Percentiles rank a stretch among this genome's conserved stretches.
Evolutionary conservation across 768 basidiomycete species (phyloP).

Genomic region (Amanita rubescens): DNA sequence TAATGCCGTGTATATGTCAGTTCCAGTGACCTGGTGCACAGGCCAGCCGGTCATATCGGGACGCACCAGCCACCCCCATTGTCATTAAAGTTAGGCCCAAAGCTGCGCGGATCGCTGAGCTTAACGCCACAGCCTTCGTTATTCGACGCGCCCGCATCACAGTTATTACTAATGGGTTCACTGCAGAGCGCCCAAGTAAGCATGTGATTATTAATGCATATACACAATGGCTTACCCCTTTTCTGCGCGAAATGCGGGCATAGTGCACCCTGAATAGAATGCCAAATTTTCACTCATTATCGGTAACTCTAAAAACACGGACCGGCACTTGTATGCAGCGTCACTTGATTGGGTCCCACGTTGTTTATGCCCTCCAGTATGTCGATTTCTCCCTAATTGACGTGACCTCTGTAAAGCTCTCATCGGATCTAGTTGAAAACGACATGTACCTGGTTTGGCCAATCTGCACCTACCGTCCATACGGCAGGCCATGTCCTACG

Average conservation of each 20-base stretch:
- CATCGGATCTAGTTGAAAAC: not conserved
- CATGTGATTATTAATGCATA: not conserved
- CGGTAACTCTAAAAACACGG: slow-evolving; percentile 7
- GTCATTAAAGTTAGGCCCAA: slow-evolving; percentile 50
- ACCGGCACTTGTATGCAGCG: slow-evolving; percentile 51
- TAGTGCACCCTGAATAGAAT: slow-evolving; percentile 37
- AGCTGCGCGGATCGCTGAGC: slow-evolving; percentile 34
- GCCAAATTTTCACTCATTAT: not conserved
- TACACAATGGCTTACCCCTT: slow-evolving; percentile 51
- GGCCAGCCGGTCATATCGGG: not conserved
- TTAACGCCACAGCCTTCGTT: slow-evolving; percentile 56
- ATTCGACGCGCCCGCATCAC: slow-evolving; percentile 37
- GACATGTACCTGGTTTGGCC: slow-evolving; percentile 33
- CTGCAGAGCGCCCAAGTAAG: slow-evolving; percentile 17
- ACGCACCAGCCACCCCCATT: slow-evolving; percentile 57
- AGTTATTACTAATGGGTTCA: slow-evolving; percentile 34
- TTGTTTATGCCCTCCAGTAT: slow-evolving; percentile 56
- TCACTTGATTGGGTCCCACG: slow-evolving; percentile 39
- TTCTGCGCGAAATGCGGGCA: slow-evolving; percentile 36
- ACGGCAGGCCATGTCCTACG: slow-evolving; percentile 44
- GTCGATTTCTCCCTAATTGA: slow-evolving; percentile 41
- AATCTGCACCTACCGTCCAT: slow-evolving; percentile 46
- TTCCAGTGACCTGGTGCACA: not conserved
- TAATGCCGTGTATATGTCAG: no score
- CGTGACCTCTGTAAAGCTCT: not conserved